Evolutionary conservation across 192 early-diverging fungal species (phyloP).

Genomic region (Podochytrium sp.): DNA sequence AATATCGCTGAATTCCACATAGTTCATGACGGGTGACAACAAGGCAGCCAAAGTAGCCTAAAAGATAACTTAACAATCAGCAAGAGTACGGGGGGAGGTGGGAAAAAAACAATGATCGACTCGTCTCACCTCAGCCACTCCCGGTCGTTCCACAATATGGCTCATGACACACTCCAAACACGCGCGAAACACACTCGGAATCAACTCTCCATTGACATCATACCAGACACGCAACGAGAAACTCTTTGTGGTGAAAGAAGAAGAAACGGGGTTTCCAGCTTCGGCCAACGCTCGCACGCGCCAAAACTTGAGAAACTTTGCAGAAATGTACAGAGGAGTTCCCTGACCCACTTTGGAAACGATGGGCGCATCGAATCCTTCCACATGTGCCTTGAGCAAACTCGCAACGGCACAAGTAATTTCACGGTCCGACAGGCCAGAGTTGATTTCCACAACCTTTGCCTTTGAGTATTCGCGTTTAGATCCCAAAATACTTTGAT

Average conservation of each 20-base stretch:
- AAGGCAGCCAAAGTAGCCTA: not conserved
- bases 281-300: not conserved
- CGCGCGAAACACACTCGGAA: slow-evolving; percentile 34
- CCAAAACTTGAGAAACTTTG: not conserved
- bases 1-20: slow-evolving; percentile 42
- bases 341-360: slow-evolving; percentile 16
- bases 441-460: not conserved
- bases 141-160: slow-evolving; percentile 41
- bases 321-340: slow-evolving; percentile 10
- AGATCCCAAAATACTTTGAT: not conserved
- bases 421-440: not conserved
- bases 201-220: slow-evolving; percentile 39
- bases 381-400: not conserved
- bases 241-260: not conserved
- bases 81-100: too few species aligned
- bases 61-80: not conserved
- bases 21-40: slow-evolving; percentile 30
- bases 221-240: slow-evolving; percentile 46
- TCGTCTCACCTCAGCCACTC: slow-evolving; percentile 36
- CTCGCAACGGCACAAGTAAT: not conserved
- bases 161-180: slow-evolving; percentile 47
- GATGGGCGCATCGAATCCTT: not conserved
- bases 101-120: not conserved
- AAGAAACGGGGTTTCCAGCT: not conserved
- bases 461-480: not conserved